These are phyloP conservation scores for Parathielavia appendiculata DNA, from an alignment of 495 filamentous ascomycete genomes.

Conservation along the genomic window DNA sequence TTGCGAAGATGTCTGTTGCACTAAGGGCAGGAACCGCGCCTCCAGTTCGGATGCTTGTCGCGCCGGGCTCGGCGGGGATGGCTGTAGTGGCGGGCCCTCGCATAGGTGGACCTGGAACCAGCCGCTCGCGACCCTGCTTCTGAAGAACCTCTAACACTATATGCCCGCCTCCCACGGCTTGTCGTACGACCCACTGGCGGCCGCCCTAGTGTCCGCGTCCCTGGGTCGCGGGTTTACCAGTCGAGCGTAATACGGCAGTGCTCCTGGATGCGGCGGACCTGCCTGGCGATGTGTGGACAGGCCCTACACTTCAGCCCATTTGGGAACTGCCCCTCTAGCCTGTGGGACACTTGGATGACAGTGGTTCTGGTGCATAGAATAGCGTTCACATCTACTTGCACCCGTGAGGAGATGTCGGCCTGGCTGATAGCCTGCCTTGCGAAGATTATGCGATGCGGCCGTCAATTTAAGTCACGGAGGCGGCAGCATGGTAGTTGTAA, in stretches of 20 bases:
- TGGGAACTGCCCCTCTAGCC: background rate
- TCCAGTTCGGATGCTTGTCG: background rate
- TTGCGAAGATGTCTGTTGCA: background rate
- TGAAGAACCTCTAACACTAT: background rate
- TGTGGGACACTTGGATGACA: too few relatives aligned
- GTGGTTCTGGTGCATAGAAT: too few relatives aligned
- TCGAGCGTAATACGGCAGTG: background rate
- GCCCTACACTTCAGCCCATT: background rate
- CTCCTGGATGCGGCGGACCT: background rate
- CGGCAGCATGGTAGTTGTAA: too few relatives aligned
- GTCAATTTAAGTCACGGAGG: too few relatives aligned
- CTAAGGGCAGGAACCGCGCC: background rate
- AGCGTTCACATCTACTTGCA: too few relatives aligned
- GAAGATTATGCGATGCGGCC: too few relatives aligned
- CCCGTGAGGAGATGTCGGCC: too few relatives aligned
- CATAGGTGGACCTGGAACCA: background rate
- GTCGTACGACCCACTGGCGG: background rate
- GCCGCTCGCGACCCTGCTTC: background rate
- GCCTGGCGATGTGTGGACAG: background rate
- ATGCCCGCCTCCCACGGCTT: background rate
- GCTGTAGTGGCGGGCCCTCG: too few relatives aligned
- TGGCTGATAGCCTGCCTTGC: too few relatives aligned
- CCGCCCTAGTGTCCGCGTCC: background rate
- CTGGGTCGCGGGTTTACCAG: background rate
- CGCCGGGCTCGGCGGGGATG: background rate